Base-by-base conservation (phyloP, 225 moss, liverwort and hornwort genomes). In the Ulota crispa region DNA sequence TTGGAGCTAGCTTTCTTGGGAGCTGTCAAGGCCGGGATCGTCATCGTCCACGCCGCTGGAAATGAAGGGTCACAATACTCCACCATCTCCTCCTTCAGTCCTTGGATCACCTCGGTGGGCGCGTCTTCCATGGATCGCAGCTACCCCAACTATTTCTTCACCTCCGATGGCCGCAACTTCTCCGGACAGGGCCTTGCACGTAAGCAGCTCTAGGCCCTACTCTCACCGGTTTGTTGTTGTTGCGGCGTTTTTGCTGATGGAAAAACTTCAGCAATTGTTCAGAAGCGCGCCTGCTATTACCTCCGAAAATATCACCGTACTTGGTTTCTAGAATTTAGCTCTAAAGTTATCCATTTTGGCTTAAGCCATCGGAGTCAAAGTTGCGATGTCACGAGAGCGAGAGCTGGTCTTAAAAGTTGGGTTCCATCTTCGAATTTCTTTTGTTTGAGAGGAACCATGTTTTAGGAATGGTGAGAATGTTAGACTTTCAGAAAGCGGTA, bases 51-150 rank as follows among this genome's bases (percentile, higher is more conserved):
- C 8, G 92, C 92, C 3, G 90, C 79, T 14, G 92, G 92, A 12
- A 92, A 92, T 52, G 3, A 53, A 19, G 90, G 92, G 4, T 86
- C 90, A 3, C 83, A 60, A 3, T 19, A 52, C 9, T 81, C 85
- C n/a, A 85, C 89, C 6, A 14, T 83, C 11, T 60, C 19, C 28
- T 92, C 92, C 2, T 90, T 79, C 73, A 85, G 88, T 56, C 92
- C 90, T 2, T 92, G 92, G 92, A 39, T 85, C 16, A 81, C 69
- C 0, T 39, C 92, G 1, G 90, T 88, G 39, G 92, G 88, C 1
- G 90, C 92, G 4, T 80, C 81, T 31, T 63, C 90, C 34, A 92
- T 54, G 73, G 92, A 92, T 65, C 88, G 90, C 9, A 70, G 85
- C 18, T 92, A 92, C 68, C 88, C 88, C 9, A 85, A 83, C n/a